These are phyloP conservation scores for Gyrodon lividus DNA, from an alignment of 768 basidiomycete species.

Conservation along the genomic window DNA sequence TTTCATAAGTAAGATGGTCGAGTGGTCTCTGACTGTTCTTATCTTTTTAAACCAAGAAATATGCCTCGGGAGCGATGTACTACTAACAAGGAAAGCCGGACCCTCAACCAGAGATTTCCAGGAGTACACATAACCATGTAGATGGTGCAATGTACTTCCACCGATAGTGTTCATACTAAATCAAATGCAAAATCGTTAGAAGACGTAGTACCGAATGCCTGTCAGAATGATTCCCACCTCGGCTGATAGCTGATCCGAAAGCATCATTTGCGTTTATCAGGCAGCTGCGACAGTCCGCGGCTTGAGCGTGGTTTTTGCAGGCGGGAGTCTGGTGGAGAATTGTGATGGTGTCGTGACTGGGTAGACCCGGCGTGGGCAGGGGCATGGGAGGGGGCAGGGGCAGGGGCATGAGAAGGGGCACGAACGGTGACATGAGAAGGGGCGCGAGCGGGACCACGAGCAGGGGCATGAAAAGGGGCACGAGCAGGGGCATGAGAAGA, in stretches of 20 bases:
- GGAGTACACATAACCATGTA: constrained; percentile 22
- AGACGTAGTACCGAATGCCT: constrained; percentile 13
- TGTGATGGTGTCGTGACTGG: not conserved
- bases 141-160: constrained; percentile 16
- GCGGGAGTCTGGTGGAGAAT: constrained; percentile 11
- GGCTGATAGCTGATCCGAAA: constrained; percentile 10
- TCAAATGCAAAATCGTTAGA: constrained; percentile 24
- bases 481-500: constrained; percentile 10
- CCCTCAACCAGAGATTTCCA: constrained; percentile 7
- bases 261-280: constrained; percentile 18
- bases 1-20: not conserved
- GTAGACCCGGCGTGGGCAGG: too few species aligned
- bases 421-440: not conserved
- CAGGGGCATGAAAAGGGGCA: constrained; percentile 1
- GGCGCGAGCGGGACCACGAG: constrained; percentile 4
- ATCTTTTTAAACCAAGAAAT: not conserved
- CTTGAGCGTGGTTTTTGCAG: constrained; percentile 19
- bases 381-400: too few species aligned
- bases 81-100: constrained; percentile 13
- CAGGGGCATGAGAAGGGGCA: too few species aligned
- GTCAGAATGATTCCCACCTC: constrained; percentile 28
- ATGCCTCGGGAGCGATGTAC: constrained; percentile 9
- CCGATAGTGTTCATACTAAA: constrained; percentile 24
- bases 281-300: not conserved
- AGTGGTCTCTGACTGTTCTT: not conserved